Evolutionary conservation across 2,329 filamentous ascomycete genomes (phyloP), one percentile per base, ranked within the genome.

Genomic region (Cordyceps militaris): DNA sequence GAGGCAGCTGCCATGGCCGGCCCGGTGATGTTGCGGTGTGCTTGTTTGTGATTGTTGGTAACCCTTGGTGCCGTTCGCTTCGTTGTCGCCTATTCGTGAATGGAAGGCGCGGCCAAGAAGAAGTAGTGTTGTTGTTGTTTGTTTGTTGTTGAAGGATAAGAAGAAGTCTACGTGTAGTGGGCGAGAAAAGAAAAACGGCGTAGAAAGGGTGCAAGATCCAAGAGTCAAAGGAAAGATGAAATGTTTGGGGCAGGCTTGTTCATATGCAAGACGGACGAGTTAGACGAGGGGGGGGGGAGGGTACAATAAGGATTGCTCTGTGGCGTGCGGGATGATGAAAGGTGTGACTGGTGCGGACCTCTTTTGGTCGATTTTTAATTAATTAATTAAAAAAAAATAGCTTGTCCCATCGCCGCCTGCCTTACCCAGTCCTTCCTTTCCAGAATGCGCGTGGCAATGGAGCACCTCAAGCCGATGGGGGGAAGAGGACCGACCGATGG

Each of bases 1-100:
- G 70, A 71, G 64, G 71, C 69, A 61, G 71, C 71, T 61, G 71
- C 71, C 71, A 73, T 73, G 34, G 34, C 34, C 34, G 34, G n/a
- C n/a, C 34, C n/a, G 34, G 34, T 36, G 11, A 36, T 14, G 34
- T 16, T 36, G 34, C 34, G 3, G 34, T 36, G 14, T 36, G 34
- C n/a, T 16, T 4, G 34, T 16, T 11, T 36, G 34, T 36, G n/a
- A 16, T 16, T 16, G 34, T 10, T 36, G 10, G 34, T 5, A 6
- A 4, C 13, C 13, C 4, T 36, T 36, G 34, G 34, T 36, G 34
- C n/a, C n/a, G 34, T 36, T 13, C 13, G 13, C 34, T n/a, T 36
- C 13, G 34, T 16, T 3, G 34, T 16, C 5, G 11, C 2, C n/a
- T 34, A 19, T 43, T 23, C 11, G 21, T 26, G 32, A 40, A 34